Base-by-base conservation (phyloP, 2,329 filamentous ascomycete genomes). In the Cladophialophora chaetospira region DNA sequence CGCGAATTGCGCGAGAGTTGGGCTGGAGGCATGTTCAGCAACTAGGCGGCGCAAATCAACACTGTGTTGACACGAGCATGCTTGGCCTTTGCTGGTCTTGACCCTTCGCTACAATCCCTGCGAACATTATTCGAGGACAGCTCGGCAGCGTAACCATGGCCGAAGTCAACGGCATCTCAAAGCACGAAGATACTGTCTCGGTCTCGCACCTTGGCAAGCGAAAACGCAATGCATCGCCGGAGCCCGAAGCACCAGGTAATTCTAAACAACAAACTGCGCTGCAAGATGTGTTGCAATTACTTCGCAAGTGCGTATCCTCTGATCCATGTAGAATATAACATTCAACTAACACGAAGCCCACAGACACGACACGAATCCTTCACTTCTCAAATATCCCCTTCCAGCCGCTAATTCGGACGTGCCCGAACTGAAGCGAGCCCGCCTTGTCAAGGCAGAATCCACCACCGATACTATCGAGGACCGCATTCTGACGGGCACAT, bases 341-440 rank as follows among this genome's bases (percentile, higher is more conserved):
- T 25, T 5, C 19, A 49, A 15, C 31, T 72, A 55, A 71, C 62
- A 46, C 57, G 45, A 57, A 48, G 10, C 19, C n/a, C 28, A 6
- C 55, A 78, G 75, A 55, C 70, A 74, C 61, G 74, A 77, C 61
- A 66, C 71, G n/a, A 73, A 74, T 43, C 70, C 76, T n/a, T 71
- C 72, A 26, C 68, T 77, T 47, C 68, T 77, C 11, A 72, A 72
- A 48, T 72, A 69, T 50, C 71, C 73, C 36, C 63, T 77, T 40
- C 68, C 71, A 15, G 61, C 66, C 10, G 50, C 63, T 21, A 69
- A 72, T 15, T 64, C 67, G 4, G 61, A 69, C 31, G 75, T 75
- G 63, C 75, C 73, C 36, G 72, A 73, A 28, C 68, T 69, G 28
- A 77, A 77, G 63, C 72, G 74, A 62, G 70, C 73, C 43, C 76